These are phyloP conservation scores for Coniochaeta sp. DNA, from an alignment of 2,329 filamentous ascomycete species.

Conservation along the genomic window DNA sequence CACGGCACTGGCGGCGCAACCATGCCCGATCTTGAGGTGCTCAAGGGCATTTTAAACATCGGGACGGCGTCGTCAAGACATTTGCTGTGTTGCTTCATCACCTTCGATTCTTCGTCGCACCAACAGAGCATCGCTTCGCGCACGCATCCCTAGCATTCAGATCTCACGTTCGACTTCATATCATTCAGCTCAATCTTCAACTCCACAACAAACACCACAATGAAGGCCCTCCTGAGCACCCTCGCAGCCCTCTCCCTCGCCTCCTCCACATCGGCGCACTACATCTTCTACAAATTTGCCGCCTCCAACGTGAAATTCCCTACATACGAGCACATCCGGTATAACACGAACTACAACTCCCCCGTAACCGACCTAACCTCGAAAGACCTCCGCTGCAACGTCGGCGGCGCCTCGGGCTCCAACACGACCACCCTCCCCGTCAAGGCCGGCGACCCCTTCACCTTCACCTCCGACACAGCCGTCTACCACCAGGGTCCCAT, in stretches of 20 bases:
- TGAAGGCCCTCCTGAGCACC: slow-evolving; percentile 23
- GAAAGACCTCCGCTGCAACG: slow-evolving; percentile 33
- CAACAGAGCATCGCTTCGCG: neutral
- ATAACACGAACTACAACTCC: slow-evolving; percentile 40
- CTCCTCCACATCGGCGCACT: slow-evolving; percentile 26
- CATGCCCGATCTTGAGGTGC: neutral
- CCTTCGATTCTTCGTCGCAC: neutral
- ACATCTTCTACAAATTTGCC: slow-evolving; percentile 32
- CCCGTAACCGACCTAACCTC: slow-evolving; percentile 32
- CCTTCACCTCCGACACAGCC: slow-evolving; percentile 29
- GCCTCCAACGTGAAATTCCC: slow-evolving; percentile 22
- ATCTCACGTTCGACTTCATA: neutral
- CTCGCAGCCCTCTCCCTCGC: slow-evolving; percentile 21
- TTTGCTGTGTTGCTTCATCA: neutral
- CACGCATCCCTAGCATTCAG: too few species aligned
- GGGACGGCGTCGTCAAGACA: neutral
- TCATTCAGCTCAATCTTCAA: too few species aligned
- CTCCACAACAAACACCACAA: slow-evolving; percentile 8
- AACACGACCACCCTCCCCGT: slow-evolving; percentile 26
- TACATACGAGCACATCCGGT: slow-evolving; percentile 31
- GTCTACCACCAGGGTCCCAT: slow-evolving; percentile 35
- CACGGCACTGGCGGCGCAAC: neutral
- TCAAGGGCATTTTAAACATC: neutral
- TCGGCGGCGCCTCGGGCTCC: slow-evolving; percentile 24
- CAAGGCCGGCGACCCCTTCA: slow-evolving; percentile 29